Evolutionary conservation across 257 asterid genomes (phyloP), one percentile per base, ranked within the genome.

Genomic region (Apocynum venetum): DNA sequence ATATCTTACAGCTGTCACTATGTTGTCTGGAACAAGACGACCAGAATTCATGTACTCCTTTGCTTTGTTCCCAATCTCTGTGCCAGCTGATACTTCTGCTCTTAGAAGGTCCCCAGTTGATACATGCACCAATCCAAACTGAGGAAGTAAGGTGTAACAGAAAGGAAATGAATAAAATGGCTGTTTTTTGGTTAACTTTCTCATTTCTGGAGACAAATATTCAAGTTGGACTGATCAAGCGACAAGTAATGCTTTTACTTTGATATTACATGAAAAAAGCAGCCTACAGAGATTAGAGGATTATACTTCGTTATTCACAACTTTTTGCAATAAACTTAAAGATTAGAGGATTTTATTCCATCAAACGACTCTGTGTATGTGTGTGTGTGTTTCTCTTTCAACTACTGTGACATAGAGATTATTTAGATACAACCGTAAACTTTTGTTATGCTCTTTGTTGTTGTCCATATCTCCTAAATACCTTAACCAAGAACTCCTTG

Each of bases 71-170:
- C 98, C 97, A 59, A 89, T 94, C 71, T 91, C 96, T 65, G 97
- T 86, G 76, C 92, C 90, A 46, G 95, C 97, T 52, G 96, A 81
- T 59, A 91, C 92, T 88, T 94, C 98, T 77, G 97, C 97, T 87
- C 98, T 90, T 73, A 94, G 86, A 82, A 94, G 89, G 88, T 92
- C 98, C 78, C 98, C 98, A 78, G 97, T 94, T 47, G 98, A 94
- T 77, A 94, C 86, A 78, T 94, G 97, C 74, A 94, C 97, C 83
- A 94, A 78, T 55, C 97, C 97, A 86, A 89, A 92, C 98, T 94
- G 93, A 80, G 85, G 77, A 76, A 84, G 53, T 78, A 76, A 78
- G 48, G 15, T 38, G 59, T 66, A 48, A 79, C 15, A n/a, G n/a
- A 44, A 7, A 60, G 57, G 59, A 61, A 60, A 49, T 10, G 8